A percentile compares a stretch with the other conserved stretches of the same genome.
These are phyloP conservation scores for Cryptosporidium parvum DNA, from an alignment of 169 alveolate genomes.

Conservation along the genomic window DNA sequence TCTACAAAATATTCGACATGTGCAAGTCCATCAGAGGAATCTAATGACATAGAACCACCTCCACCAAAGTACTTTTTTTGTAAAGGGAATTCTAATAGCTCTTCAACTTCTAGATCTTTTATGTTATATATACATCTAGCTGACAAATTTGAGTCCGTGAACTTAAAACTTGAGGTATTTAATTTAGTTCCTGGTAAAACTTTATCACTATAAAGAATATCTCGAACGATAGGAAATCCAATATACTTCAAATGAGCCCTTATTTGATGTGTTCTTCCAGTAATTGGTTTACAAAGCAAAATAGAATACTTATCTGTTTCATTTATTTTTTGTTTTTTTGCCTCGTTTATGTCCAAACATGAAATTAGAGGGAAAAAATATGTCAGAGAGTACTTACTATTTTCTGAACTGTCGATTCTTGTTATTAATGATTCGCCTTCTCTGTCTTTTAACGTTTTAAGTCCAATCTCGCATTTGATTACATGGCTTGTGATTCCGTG, in stretches of 20 bases:
- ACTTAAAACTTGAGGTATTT: not conserved
- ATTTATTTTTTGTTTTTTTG: conserved; percentile 83
- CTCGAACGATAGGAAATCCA: conserved; percentile 93
- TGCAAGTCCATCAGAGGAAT: not conserved
- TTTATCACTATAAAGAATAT: conserved; percentile 68
- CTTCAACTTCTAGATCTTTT: not conserved
- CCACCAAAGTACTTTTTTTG: conserved; percentile 58
- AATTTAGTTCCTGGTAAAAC: not conserved
- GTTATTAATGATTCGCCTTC: conserved; percentile 77
- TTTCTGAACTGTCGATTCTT: not conserved
- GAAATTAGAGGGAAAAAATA: conserved; percentile 56
- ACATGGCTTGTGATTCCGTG: conserved; percentile 46
- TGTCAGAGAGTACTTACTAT: conserved; percentile 40
- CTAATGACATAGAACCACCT: conserved; percentile 48
- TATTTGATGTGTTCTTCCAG: conserved; percentile 98
- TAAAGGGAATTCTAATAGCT: not conserved
- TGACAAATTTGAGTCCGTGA: not conserved
- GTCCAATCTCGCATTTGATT: conserved; percentile 76
- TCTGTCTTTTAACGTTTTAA: conserved; percentile 61
- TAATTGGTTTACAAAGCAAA: conserved; percentile 92
- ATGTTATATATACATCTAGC: not conserved
- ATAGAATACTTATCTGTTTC: conserved; percentile 87
- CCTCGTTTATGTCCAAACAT: conserved; percentile 28
- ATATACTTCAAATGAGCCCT: conserved; percentile 94
- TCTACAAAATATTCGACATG: conserved; percentile 38